Conservation (phyloP, 1,139 yeast genomes). For the Blastobotrys malaysiensis region DNA sequence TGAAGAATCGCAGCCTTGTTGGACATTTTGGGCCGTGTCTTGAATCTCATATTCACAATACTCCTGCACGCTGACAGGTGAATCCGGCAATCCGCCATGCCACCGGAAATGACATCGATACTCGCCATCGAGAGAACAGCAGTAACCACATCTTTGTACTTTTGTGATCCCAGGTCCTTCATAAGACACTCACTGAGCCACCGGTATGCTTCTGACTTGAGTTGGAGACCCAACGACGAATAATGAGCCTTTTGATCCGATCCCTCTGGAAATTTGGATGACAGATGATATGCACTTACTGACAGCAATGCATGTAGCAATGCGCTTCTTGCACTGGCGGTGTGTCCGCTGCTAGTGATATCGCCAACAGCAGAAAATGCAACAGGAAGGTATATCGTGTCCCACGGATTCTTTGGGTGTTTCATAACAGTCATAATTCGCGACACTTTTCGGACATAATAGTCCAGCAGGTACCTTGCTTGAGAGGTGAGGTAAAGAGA, state of each 20-base stretch:
- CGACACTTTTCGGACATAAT: constrained; percentile 75
- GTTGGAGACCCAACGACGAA: constrained; percentile 63
- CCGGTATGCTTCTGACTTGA: constrained; percentile 68
- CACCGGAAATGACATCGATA: constrained; percentile 87
- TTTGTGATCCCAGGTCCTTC: constrained; percentile 46
- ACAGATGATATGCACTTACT: constrained; percentile 75
- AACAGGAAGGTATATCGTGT: constrained; percentile 73
- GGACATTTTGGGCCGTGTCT: constrained; percentile 58
- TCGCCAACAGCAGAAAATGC: constrained; percentile 82
- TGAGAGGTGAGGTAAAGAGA: constrained; percentile 46
- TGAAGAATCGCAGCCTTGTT: constrained; percentile 74
- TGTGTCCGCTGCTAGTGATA: constrained; percentile 63
- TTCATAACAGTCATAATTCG: constrained; percentile 84
- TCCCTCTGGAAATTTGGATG: constrained; percentile 59
- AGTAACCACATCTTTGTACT: constrained; percentile 77
- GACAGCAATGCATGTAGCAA: constrained; percentile 75
- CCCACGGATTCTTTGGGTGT: constrained; percentile 76
- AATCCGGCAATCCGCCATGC: constrained; percentile 78
- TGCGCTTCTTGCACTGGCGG: constrained; percentile 74
- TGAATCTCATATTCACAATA: constrained; percentile 65
- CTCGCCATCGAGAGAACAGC: constrained; percentile 85
- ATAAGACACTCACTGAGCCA: constrained; percentile 58
- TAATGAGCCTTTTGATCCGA: constrained; percentile 62
- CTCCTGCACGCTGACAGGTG: constrained; percentile 74
- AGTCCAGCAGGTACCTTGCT: constrained; percentile 56